Base-by-base conservation (phyloP, 2,329 filamentous ascomycete species). In the Fusarium bulbicola region DNA sequence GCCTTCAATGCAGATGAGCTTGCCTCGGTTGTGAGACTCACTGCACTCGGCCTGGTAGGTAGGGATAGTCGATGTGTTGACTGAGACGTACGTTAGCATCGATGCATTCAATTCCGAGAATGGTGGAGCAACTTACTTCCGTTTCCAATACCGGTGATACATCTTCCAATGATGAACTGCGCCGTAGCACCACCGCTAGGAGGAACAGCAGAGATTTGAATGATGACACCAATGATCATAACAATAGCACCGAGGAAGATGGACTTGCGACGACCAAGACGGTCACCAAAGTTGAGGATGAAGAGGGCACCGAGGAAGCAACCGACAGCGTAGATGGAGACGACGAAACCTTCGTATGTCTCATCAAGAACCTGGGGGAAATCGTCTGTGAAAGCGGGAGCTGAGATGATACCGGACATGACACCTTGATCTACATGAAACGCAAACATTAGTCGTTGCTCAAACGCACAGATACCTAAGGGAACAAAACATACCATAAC, bases 211-310 rank as follows among this genome's bases (percentile, higher is more conserved):
- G 84, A 82, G 54, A 88, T 81, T 77, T 92, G 91, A 37, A 92
- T 85, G 20, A 87, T 82, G 46, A 90, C 89, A n/a, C 90, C 90
- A 18, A 90, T 61, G 12, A 89, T 85, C 86, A 92, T 89, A 71
- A 92, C 84, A 7, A 82, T 66, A 21, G 86, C 86, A 26, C 90
- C 90, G 15, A 82, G 40, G 36, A 88, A 82, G 73, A 92, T 88
- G 59, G 90, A 89, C 4, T 86, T 87, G 43, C 86, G 81, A 42
- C 85, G 77, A 34, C 85, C 85, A 7, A 87, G 78, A 7, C 83
- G 68, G 67, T 92, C 90, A 39, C 90, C 90, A n/a, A 88, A 79
- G 40, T 79, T 78, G 34, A 88, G 82, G 39, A 87, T 85, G 63
- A 85, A 83, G 63, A 88, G 80, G 66, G 86, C 87, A 40, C 87